phyloP scores from a whole-genome alignment of 495 filamentous ascomycete genomes.

The Letharia columbiana region DNA sequence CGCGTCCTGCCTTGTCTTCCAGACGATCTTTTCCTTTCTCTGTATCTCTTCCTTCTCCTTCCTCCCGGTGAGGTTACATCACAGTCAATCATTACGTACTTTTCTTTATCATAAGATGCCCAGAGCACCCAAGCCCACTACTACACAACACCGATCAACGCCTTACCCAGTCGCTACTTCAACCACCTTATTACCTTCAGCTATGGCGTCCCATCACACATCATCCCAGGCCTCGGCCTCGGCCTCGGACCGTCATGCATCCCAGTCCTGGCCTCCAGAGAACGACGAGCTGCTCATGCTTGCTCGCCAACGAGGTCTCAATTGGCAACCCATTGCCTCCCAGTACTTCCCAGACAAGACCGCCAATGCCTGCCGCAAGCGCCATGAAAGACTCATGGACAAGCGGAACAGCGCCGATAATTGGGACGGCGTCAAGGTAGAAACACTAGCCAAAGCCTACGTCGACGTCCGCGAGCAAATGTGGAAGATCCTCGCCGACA shows the following conservation, averaged over 20 bases:
- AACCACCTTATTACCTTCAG: conserved; percentile 7
- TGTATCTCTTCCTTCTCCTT: conserved; percentile 18
- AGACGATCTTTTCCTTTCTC: conserved; percentile 14
- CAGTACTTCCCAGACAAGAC: conserved; percentile 64
- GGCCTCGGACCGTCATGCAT: conserved; percentile 35
- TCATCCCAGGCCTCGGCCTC: conserved; percentile 15
- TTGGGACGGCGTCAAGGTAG: conserved; percentile 59
- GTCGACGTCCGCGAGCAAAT: conserved; percentile 60
- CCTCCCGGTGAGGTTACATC: conserved; percentile 16
- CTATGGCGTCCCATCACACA: conserved; percentile 13
- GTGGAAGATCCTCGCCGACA: conserved; percentile 55
- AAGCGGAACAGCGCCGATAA: conserved; percentile 48
- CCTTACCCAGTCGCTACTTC: conserved; percentile 16
- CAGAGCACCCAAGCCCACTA: conserved; percentile 14
- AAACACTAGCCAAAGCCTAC: conserved; percentile 58
- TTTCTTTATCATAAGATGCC: conserved; percentile 22
- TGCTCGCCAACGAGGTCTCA: conserved; percentile 55
- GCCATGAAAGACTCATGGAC: conserved; percentile 67
- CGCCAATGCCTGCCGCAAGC: conserved; percentile 69
- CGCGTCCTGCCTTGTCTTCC: conserved; percentile 7
- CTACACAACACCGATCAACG: conserved; percentile 11
- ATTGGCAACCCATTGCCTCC: conserved; percentile 63
- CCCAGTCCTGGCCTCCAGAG: conserved; percentile 52
- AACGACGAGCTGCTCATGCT: conserved; percentile 56
- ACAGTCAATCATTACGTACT: conserved; percentile 5